Evolutionary conservation across 2,329 filamentous ascomycete species (phyloP), one percentile per base, ranked within the genome.

Genomic region (Fragosphaeria purpurea): DNA sequence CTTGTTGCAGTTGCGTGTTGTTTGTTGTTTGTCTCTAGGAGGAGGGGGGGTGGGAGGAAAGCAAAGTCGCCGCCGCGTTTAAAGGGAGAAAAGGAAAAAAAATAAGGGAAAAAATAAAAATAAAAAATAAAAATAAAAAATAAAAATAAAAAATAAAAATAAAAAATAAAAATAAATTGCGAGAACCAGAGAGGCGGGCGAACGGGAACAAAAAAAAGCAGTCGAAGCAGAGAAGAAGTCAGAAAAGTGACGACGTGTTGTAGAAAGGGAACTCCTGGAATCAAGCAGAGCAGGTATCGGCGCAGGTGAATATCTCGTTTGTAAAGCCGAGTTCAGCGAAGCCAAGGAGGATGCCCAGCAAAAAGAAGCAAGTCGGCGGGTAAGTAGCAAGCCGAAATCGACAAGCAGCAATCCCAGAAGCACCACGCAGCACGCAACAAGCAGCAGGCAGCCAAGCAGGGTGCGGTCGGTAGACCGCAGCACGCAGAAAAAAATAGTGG

Each of bases 131-230:
- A 44, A 32, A 39, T 34, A 32, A 37, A 37, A 11, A 37, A 41
- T 41, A 40, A 41, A 34, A 39, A 41, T 41, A 35, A 41, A 41
- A 45, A 50, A 37, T 33, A 30, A 39, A 22, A 34, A n/a, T n/a
- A 40, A 33, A 40, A n/a, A 30, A 10, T 48, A 13, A 33, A 44
- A 32, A 40, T 34, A 32, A 38, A 37, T 7, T 46, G 43, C 31
- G 48, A 44, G 43, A 40, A 50, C 41, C 47, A 50, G 43, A 46
- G n/a, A 12, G 7, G 43, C 43, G 43, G 43, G 32, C 32, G n/a
- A 13, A 22, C 13, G 48, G 48, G 45, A 37, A 37, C 41, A 7
- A 41, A n/a, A 31, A 42, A 46, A 31, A 42, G 45, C 45, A 42
- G 45, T 45, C 41, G 50, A 41, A 51, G 42, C 50, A 48, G 8